phyloP scores from a whole-genome alignment of 2,329 filamentous ascomycete genomes.

The Nemania sp. region DNA sequence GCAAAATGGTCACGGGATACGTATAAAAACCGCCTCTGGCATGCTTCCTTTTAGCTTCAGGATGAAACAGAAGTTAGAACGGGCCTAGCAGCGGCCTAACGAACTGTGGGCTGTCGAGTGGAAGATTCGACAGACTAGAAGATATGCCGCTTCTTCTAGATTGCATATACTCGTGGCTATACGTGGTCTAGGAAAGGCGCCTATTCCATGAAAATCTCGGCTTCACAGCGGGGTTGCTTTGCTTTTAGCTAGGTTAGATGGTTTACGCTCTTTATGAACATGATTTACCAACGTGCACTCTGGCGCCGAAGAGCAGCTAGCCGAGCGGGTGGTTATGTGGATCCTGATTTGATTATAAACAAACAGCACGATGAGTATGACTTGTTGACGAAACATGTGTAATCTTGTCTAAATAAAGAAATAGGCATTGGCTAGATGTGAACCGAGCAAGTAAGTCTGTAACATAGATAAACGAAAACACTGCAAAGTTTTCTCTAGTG shows the following conservation, averaged over 20 bases:
- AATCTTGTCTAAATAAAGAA: background rate
- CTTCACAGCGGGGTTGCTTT: too few relatives aligned
- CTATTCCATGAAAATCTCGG: too few relatives aligned
- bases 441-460: background rate
- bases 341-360: background rate
- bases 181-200: too few relatives aligned
- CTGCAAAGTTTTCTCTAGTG: background rate
- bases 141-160: too few relatives aligned
- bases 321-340: background rate
- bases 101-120: constrained; percentile 3
- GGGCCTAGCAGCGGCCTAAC: background rate
- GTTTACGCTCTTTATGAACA: too few relatives aligned
- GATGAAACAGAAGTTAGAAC: too few relatives aligned
- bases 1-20: background rate
- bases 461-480: background rate
- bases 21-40: background rate
- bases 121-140: background rate
- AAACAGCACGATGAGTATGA: background rate
- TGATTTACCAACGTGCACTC: background rate
- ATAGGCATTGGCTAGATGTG: background rate
- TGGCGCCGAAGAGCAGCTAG: background rate
- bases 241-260: too few relatives aligned
- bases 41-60: background rate
- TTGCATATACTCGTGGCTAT: too few relatives aligned
- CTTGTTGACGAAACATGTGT: background rate